Evolutionary conservation across 768 basidiomycete genomes (phyloP), one percentile per base, ranked within the genome.

Genomic region (Mycena vulgaris): DNA sequence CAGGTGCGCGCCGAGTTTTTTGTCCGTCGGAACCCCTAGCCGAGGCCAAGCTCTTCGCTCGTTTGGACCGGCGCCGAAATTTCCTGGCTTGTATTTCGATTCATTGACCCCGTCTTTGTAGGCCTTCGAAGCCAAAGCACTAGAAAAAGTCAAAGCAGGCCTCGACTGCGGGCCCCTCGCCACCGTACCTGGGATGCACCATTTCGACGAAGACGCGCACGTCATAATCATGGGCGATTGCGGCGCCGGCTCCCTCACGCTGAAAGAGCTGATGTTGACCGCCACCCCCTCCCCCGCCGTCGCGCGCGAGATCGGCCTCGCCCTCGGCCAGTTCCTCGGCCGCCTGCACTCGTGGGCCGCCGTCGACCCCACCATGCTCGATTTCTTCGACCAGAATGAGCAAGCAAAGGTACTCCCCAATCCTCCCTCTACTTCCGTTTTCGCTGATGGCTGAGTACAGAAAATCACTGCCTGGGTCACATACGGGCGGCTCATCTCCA

Each of bases 271-370:
- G 10, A 74, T 87, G 66, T 76, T 83, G 37, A 76, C 81, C 37
- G 83, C 83, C 37, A 71, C 66, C 6, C 80, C 80, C 5, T 71
- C 81, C 1, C 53, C 78, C 3, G 71, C 65, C 17, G 56, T 82
- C 30, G 84, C 83, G 4, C 73, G 77, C 40, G 76, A 83, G 33
- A 88, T 92, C 42, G 92, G 91, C 11, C 55, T 72, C 11, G 85
- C 81, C 5, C 78, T 92, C 0, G 91, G 92, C 4, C 72, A 76
- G 55, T 93, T 92, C 79, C 79, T 92, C 23, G 83, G 81, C 4
- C 72, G 72, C n/a, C 58, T 92, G 64, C 92, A 93, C 73, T 69
- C 70, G 7, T 87, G 86, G 85, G 83, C 87, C 37, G 74, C 78
- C 23, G 71, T 73, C 25, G 58, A 78, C 13, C 69, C 69, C 14